phyloP scores from a whole-genome alignment of 805 yeast species.

The Blastobotrys terrestris region DNA sequence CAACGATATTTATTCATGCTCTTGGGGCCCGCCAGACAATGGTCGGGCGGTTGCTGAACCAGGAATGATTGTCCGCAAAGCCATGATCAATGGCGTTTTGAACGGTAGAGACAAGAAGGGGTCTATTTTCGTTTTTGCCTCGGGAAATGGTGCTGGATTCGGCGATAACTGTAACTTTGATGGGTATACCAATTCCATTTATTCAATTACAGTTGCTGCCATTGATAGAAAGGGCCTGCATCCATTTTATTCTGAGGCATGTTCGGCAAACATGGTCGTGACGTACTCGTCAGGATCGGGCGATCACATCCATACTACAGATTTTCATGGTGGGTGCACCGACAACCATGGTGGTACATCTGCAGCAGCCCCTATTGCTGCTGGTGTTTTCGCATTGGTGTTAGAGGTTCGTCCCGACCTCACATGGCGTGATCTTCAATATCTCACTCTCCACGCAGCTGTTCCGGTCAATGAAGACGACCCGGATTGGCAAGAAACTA shows the following conservation, averaged over 20 bases:
- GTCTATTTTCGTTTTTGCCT: slow-evolving; percentile 86
- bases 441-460: slow-evolving; percentile 67
- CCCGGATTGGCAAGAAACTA: slow-evolving; percentile 68
- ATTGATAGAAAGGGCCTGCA: slow-evolving; percentile 81
- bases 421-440: slow-evolving; percentile 95
- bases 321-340: slow-evolving; percentile 63
- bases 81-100: slow-evolving; percentile 75
- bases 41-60: slow-evolving; percentile 87
- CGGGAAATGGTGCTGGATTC: slow-evolving; percentile 82
- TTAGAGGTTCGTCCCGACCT: slow-evolving; percentile 77
- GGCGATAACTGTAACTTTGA: slow-evolving; percentile 95
- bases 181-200: slow-evolving; percentile 94
- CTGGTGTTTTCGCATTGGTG: slow-evolving; percentile 85
- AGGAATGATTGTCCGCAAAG: slow-evolving; percentile 65
- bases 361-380: slow-evolving; percentile 98
- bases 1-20: slow-evolving; percentile 92
- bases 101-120: slow-evolving; percentile 82
- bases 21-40: slow-evolving; percentile 98
- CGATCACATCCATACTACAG: slow-evolving; percentile 86
- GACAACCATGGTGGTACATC: slow-evolving; percentile 90
- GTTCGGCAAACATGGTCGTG: slow-evolving; percentile 90
- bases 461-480: slow-evolving; percentile 60
- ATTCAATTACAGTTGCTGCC: slow-evolving; percentile 91
- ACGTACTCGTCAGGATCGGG: slow-evolving; percentile 90
- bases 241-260: slow-evolving; percentile 86